phyloP scores from a whole-genome alignment of 257 asterid genomes.

The Mentha longifolia region DNA sequence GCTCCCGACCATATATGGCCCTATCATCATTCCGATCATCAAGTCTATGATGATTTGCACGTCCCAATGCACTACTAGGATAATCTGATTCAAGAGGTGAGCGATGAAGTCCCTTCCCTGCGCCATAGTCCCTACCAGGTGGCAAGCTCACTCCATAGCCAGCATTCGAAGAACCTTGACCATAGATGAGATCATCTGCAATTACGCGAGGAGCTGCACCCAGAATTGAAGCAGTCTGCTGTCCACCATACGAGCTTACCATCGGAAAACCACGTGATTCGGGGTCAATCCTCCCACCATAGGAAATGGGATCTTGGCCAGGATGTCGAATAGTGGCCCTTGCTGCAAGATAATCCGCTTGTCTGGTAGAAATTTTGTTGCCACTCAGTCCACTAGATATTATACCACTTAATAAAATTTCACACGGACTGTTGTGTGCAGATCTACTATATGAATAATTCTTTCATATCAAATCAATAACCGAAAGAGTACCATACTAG shows the following conservation, averaged over 20 bases:
- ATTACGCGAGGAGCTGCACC: slow-evolving; percentile 87
- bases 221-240: slow-evolving; percentile 79
- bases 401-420: slow-evolving; percentile 47
- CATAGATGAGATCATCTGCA: slow-evolving; percentile 67
- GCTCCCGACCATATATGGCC: slow-evolving; percentile 62
- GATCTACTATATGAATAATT: slow-evolving; percentile 37
- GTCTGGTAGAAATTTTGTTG: slow-evolving; percentile 91
- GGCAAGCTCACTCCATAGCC: slow-evolving; percentile 99
- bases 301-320: slow-evolving; percentile 73
- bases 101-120: slow-evolving; percentile 82
- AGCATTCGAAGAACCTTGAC: slow-evolving; percentile 76
- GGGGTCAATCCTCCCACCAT: slow-evolving; percentile 73
- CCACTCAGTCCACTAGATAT: slow-evolving; percentile 70
- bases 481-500: slow-evolving; percentile 22
- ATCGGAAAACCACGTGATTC: slow-evolving; percentile 66
- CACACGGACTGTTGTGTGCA: slow-evolving; percentile 46
- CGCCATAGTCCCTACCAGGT: slow-evolving; percentile 97
- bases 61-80: slow-evolving; percentile 58
- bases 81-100: slow-evolving; percentile 64
- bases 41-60: slow-evolving; percentile 58
- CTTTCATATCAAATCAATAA: slow-evolving; percentile 33
- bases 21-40: slow-evolving; percentile 76
- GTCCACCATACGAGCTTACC: slow-evolving; percentile 66
- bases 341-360: slow-evolving; percentile 84
- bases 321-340: slow-evolving; percentile 71